phyloP scores from a whole-genome alignment of 176 grass and related monocot species.

The Oryza meyeriana region DNA sequence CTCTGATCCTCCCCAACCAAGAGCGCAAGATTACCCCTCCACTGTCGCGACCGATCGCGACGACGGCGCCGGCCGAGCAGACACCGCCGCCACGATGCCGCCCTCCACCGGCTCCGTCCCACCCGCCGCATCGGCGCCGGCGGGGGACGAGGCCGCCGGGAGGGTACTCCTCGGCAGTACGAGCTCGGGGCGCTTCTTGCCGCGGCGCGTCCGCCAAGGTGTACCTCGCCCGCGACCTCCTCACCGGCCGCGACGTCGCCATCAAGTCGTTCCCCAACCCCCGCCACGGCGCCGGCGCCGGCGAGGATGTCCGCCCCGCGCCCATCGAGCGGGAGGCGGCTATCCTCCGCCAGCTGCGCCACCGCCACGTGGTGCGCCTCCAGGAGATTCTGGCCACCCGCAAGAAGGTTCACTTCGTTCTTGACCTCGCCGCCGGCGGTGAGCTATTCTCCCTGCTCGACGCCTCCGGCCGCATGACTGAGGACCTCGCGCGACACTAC shows the following conservation, averaged over 20 bases:
- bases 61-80: slow-evolving; percentile 46
- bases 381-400: slow-evolving; percentile 70
- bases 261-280: slow-evolving; percentile 82
- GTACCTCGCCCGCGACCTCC: slow-evolving; percentile 63
- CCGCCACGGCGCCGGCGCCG: background rate
- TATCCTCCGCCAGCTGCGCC: slow-evolving; percentile 53
- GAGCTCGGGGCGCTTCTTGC: slow-evolving; percentile 63
- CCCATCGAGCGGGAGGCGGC: slow-evolving; percentile 64
- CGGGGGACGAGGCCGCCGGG: background rate
- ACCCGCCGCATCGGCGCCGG: background rate
- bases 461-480: slow-evolving; percentile 49
- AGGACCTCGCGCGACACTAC: slow-evolving; percentile 52
- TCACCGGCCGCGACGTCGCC: slow-evolving; percentile 54
- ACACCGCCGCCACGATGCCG: slow-evolving; percentile 56
- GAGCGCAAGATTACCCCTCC: background rate
- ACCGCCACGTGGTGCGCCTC: slow-evolving; percentile 71
- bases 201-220: slow-evolving; percentile 94
- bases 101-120: slow-evolving; percentile 47
- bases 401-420: slow-evolving; percentile 65
- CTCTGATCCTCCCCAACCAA: background rate
- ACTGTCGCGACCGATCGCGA: slow-evolving; percentile 19
- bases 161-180: slow-evolving; percentile 54
- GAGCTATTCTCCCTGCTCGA: slow-evolving; percentile 64
- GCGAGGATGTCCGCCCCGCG: background rate
- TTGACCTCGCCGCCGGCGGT: slow-evolving; percentile 74